Evolutionary conservation across 2,329 filamentous ascomycete genomes (phyloP).

Genomic region (Thelonectria blattea): DNA sequence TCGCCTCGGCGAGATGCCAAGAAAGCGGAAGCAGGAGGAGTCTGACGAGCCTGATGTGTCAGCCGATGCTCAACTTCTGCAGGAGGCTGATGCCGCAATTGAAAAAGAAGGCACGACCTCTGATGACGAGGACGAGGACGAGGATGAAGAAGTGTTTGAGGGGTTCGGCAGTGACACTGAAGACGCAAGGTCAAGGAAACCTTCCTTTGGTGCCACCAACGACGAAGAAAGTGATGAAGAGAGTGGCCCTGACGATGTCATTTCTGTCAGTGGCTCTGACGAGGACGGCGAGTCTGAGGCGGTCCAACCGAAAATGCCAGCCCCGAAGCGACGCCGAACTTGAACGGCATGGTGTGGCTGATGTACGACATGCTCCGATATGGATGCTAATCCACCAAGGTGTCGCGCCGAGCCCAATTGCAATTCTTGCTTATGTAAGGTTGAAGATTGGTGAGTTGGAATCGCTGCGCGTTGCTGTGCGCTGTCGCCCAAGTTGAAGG

Average conservation of each 20-base stretch:
- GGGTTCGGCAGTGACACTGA: conserved; percentile 47
- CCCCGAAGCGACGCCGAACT: conserved; percentile 37
- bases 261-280: conserved; percentile 40
- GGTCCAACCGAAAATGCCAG: conserved; percentile 29
- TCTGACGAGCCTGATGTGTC: conserved; percentile 49
- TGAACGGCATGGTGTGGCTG: conserved; percentile 21
- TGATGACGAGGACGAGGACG: conserved; percentile 47
- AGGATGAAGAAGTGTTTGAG: conserved; percentile 48
- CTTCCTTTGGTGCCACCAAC: conserved; percentile 40
- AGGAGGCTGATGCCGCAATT: conserved; percentile 34
- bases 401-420: background rate
- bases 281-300: conserved; percentile 37
- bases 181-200: conserved; percentile 40
- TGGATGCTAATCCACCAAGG: background rate
- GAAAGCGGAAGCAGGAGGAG: conserved; percentile 74
- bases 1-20: conserved; percentile 83
- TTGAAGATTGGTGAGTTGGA: background rate
- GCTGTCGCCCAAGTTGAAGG: background rate
- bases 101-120: conserved; percentile 43
- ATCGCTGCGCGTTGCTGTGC: background rate
- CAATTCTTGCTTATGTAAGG: background rate
- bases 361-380: background rate
- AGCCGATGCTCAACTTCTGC: conserved; percentile 38
- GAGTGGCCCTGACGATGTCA: conserved; percentile 49
- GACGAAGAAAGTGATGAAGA: conserved; percentile 47